phyloP scores from a whole-genome alignment of 768 basidiomycete genomes.

The Tulasnella sp. region DNA sequence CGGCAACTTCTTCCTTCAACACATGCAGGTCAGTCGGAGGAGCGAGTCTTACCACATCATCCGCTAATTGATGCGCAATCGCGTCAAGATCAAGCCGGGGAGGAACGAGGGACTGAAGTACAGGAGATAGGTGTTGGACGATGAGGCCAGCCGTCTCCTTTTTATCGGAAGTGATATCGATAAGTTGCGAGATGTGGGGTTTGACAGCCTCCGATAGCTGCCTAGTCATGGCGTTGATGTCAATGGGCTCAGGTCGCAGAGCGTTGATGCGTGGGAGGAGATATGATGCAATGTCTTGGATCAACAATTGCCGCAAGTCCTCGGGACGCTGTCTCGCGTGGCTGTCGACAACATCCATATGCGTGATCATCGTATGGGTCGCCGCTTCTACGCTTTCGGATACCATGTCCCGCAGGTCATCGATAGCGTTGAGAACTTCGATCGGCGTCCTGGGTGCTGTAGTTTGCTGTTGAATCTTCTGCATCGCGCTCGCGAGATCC shows the following conservation, averaged over 20 bases:
- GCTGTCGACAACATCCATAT: slow-evolving; percentile 42
- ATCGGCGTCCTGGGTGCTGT: neutral
- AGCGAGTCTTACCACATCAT: slow-evolving; percentile 60
- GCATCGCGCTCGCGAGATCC: slow-evolving; percentile 45
- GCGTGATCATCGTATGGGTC: slow-evolving; percentile 45
- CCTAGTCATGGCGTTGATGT: slow-evolving; percentile 66
- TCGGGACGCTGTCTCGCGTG: slow-evolving; percentile 31
- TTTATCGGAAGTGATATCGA: slow-evolving; percentile 81
- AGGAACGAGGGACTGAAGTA: slow-evolving; percentile 40
- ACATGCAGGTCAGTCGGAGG: slow-evolving; percentile 73
- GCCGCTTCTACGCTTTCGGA: slow-evolving; percentile 50
- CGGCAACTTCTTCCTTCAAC: slow-evolving; percentile 82
- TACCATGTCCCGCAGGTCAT: slow-evolving; percentile 48
- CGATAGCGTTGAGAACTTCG: slow-evolving; percentile 33
- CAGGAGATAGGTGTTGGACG: slow-evolving; percentile 57
- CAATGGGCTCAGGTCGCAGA: slow-evolving; percentile 54
- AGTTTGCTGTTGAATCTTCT: slow-evolving; percentile 29
- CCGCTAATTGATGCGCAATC: slow-evolving; percentile 47
- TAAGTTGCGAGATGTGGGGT: slow-evolving; percentile 79
- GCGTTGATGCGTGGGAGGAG: slow-evolving; percentile 53
- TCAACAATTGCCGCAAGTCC: slow-evolving; percentile 47
- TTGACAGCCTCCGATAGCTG: slow-evolving; percentile 77
- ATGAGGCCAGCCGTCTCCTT: slow-evolving; percentile 78
- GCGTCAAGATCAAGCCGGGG: slow-evolving; percentile 42
- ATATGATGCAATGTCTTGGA: slow-evolving; percentile 47